Evolutionary conservation across 768 basidiomycete species (phyloP), one percentile per base, ranked within the genome.

Genomic region (Amanita inopinata): DNA sequence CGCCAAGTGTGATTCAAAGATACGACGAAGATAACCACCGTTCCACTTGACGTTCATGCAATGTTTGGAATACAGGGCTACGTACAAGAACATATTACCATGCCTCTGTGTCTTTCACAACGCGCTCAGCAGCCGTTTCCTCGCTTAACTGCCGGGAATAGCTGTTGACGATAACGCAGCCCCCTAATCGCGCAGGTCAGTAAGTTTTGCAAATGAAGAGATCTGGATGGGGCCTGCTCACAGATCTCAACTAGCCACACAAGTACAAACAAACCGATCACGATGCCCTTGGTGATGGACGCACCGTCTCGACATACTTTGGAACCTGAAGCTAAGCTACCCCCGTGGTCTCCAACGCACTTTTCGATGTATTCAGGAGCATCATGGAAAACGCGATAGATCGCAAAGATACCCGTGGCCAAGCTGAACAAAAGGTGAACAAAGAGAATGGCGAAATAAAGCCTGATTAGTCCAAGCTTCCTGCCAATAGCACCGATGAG

Each of bases 161-260:
- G 41, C 57, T 59, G 30, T 57, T 58, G 33, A 74, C 68, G 44
- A 74, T 70, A 46, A 69, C 57, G 51, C 67, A 69, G 46, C 64
- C 67, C 63, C 69, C 71, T 70, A 49, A 17, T 38, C 32, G 33
- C 34, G 9, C 38, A 30, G 33, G 35, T 23, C 31, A 38, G 43
- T 36, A 43, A 49, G n/a, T 7, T 23, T 34, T 28, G 30, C 31
- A 14, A 3, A 12, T 24, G 15, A 43, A 50, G 5, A n/a, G 12
- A 27, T 20, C 37, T 32, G 24, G 38, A 38, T 32, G 11, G 38
- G 10, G 33, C 31, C 18, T 5, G 63, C 71, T 45, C 43, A 71
- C 72, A 74, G 45, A 66, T 64, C 51, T 71, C 67, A 48, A 74
- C 58, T 46, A 73, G 50, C 69, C 68, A 73, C 30, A 64, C 59